Conservation (phyloP, 768 basidiomycete species). For the Paxillus involutus region DNA sequence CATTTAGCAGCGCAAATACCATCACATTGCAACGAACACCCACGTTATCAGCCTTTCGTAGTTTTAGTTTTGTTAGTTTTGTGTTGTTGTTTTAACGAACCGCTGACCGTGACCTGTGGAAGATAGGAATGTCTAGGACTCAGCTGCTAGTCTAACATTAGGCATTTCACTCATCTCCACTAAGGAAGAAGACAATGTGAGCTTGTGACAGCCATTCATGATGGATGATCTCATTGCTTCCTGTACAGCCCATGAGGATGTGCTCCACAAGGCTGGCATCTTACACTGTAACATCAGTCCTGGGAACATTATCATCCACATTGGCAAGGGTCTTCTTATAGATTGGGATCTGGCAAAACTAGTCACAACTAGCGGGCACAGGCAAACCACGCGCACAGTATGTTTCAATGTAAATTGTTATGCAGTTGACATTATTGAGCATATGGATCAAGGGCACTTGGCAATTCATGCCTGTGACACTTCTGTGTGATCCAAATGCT, state of each 20-base stretch:
- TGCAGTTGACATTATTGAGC: neutral
- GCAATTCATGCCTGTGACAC: neutral
- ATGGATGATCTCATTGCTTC: neutral
- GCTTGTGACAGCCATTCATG: neutral
- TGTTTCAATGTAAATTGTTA: neutral
- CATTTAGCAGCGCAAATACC: no score
- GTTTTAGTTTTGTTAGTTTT: no score
- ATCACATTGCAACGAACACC: no score
- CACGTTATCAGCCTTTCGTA: no score
- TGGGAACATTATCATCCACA: neutral
- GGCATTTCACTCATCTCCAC: no score
- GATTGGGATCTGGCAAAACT: constrained; percentile 5
- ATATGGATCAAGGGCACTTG: neutral
- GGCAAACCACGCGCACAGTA: neutral
- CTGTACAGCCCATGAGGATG: neutral
- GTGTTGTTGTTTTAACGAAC: no score
- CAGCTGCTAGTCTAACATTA: no score
- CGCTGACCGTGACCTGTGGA: no score
- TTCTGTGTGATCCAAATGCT: neutral
- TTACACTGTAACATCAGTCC: neutral
- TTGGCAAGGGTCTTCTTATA: neutral
- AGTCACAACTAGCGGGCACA: neutral
- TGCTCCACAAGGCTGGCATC: neutral
- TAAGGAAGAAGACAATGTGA: no score
- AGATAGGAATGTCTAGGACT: no score